Evolutionary conservation across 306 rosid genomes (phyloP).

Genomic region (Ammopiptanthus mongolicus): DNA sequence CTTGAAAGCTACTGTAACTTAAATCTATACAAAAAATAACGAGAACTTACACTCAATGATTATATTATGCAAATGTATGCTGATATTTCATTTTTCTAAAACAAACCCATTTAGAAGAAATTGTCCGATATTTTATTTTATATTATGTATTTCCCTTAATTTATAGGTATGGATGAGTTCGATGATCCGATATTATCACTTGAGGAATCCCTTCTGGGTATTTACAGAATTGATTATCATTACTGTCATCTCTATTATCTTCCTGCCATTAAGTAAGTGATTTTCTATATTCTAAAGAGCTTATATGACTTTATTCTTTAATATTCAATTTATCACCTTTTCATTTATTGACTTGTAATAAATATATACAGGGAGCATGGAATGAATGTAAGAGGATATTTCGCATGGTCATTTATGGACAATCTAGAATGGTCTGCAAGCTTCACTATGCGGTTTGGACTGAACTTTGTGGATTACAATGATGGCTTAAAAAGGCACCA

Average conservation of each 20-base stretch:
- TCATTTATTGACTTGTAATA: not conserved
- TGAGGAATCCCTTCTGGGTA: constrained; percentile 37
- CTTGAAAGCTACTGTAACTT: not conserved
- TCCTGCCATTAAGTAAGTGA: constrained; percentile 43
- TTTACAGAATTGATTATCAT: constrained; percentile 44
- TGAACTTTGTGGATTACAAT: constrained; percentile 43
- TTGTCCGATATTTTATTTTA: too few species aligned
- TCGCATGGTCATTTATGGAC: too few species aligned
- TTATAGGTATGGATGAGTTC: constrained; percentile 48
- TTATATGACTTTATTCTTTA: not conserved
- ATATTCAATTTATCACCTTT: too few species aligned
- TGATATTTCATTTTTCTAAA: too few species aligned
- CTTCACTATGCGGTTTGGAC: constrained; percentile 42
- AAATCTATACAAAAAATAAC: too few species aligned
- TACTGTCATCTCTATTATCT: constrained; percentile 44
- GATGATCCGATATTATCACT: constrained; percentile 31
- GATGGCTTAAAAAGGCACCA: too few species aligned
- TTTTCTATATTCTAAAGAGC: not conserved
- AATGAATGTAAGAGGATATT: too few species aligned
- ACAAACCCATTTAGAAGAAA: too few species aligned
- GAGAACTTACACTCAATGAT: too few species aligned
- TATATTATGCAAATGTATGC: too few species aligned
- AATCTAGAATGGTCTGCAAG: too few species aligned
- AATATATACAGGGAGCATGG: too few species aligned
- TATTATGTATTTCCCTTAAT: not conserved